Evolutionary conservation across 2,329 filamentous ascomycete species (phyloP).

Genomic region (Blastomyces parvus): DNA sequence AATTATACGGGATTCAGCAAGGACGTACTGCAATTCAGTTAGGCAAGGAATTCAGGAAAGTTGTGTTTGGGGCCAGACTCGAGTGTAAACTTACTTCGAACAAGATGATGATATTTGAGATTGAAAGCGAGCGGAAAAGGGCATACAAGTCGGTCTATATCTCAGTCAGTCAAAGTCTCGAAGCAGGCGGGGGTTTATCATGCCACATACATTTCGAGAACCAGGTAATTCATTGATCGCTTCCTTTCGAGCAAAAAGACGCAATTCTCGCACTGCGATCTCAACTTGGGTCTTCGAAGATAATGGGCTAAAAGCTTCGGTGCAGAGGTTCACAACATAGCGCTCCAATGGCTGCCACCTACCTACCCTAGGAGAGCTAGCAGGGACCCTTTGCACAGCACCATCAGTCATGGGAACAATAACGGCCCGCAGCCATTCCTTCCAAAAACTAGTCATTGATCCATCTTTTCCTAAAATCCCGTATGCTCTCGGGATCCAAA

Average conservation of each 20-base stretch:
- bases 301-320: constrained; percentile 84
- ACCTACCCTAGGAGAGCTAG: constrained; percentile 81
- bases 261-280: constrained; percentile 76
- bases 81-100: constrained; percentile 51
- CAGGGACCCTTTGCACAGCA: constrained; percentile 67
- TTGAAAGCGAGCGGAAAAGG: constrained; percentile 77
- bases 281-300: constrained; percentile 95
- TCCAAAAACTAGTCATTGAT: constrained; percentile 85
- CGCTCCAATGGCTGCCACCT: constrained; percentile 94
- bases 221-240: constrained; percentile 87
- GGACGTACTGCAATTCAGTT: constrained; percentile 50
- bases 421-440: constrained; percentile 91
- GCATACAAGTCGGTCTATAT: constrained; percentile 72
- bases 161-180: not conserved
- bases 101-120: constrained; percentile 83
- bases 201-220: constrained; percentile 54
- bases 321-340: constrained; percentile 94
- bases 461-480: constrained; percentile 81
- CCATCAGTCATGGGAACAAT: constrained; percentile 95
- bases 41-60: not conserved
- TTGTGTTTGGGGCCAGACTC: not conserved
- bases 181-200: not conserved
- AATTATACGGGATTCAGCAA: constrained; percentile 91
- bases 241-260: constrained; percentile 86
- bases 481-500: constrained; percentile 92